Base-by-base conservation (phyloP, 2,329 filamentous ascomycete genomes). In the Botryotinia globosa region DNA sequence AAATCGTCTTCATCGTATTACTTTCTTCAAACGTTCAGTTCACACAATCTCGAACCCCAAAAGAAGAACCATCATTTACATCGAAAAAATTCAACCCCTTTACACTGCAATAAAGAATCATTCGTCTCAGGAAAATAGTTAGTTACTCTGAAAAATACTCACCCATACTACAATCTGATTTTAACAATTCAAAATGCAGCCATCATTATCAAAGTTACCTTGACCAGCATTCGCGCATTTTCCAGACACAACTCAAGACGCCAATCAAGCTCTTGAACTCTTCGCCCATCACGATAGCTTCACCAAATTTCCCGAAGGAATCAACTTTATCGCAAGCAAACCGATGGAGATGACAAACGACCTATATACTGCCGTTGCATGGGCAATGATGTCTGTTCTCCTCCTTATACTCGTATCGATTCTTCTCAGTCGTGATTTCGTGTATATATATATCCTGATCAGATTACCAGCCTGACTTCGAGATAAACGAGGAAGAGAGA, bases 371-470 rank as follows among this genome's bases (percentile, higher is more conserved):
- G 51, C n/a, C 29, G 51, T 14, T 42, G 12, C 6, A 29, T 42
- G 25, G 12, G 22, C 25, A 37, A 39, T 37, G 9, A 61, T 25
- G 20, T 22, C 9, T 34, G 5, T n/a, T 25, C 32, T 37, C 20
- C 22, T 61, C 32, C 14, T 37, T 7, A 61, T 61, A 9, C 12
- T 14, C 32, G 29, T 29, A 10, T 22, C 20, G 29, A 20, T 32
- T 34, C 1, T 59, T 37, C 32, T 25, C 20, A 37, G n/a, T 29
- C 5, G 25, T 18, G 1, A 54, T 9, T 18, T 0, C 51, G 6
- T 18, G 0, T 12, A 29, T n/a, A 3, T n/a, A 14, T 14, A 3
- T n/a, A 14, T 14, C 14, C 25, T 54, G 5, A 0, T n/a, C n/a
- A 54, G 14, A 18, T 54, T 18, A 6, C 14, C 1, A 18, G 1